Percentiles rank a stretch among this genome's conserved stretches.
Evolutionary conservation across 2,329 filamentous ascomycete species (phyloP).

Genomic region (Colletotrichum cereale): DNA sequence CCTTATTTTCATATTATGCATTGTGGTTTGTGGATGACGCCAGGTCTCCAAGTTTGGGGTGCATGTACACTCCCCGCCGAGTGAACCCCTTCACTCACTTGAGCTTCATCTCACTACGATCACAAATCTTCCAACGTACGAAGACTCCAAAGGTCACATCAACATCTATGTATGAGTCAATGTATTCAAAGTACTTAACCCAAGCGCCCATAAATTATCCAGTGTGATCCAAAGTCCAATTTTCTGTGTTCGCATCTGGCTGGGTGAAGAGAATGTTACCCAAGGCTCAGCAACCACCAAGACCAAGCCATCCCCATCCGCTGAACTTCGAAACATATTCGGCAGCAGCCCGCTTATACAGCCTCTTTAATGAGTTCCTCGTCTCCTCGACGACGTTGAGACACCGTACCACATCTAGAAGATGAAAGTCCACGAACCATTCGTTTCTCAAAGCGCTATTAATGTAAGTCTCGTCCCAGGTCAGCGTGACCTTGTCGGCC

Average conservation of each 20-base stretch:
- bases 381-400: not conserved
- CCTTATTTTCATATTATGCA: not conserved
- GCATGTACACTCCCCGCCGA: not conserved
- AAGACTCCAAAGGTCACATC: not conserved
- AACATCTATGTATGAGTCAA: too few species aligned
- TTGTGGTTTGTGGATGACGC: not conserved
- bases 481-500: not conserved
- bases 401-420: not conserved
- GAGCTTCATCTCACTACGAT: not conserved
- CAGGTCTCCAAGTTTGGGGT: not conserved
- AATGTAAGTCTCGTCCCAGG: not conserved
- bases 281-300: not conserved
- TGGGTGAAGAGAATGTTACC: not conserved
- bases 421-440: conserved; percentile 3
- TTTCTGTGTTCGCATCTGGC: not conserved
- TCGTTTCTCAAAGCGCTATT: not conserved
- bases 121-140: not conserved
- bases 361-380: not conserved
- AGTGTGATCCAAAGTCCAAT: too few species aligned
- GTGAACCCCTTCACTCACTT: not conserved
- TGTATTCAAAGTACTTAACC: too few species aligned
- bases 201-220: too few species aligned
- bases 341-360: not conserved
- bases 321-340: not conserved
- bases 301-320: not conserved